These are phyloP conservation scores for Fusarium drepaniforme DNA, from an alignment of 2,329 filamentous ascomycete genomes.

Conservation along the genomic window DNA sequence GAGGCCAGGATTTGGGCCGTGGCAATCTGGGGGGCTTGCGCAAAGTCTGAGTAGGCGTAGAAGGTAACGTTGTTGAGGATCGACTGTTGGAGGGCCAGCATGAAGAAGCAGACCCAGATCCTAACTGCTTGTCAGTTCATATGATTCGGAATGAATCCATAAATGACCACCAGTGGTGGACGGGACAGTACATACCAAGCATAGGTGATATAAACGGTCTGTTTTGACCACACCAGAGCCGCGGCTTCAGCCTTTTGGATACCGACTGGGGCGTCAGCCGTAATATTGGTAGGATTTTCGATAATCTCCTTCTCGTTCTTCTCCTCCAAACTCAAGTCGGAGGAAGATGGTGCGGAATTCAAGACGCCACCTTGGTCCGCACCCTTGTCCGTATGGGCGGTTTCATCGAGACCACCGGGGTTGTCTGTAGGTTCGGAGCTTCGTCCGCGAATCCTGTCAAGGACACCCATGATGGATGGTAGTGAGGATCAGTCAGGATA, in stretches of 20 bases:
- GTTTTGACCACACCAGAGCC: conserved; percentile 50
- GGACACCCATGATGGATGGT: conserved; percentile 1
- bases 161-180: background rate
- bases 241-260: conserved; percentile 51
- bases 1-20: conserved; percentile 59
- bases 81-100: conserved; percentile 55
- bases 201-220: conserved; percentile 19
- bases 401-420: background rate
- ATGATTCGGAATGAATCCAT: background rate
- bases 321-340: conserved; percentile 1
- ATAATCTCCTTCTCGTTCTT: conserved; percentile 14
- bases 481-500: background rate
- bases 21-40: conserved; percentile 49
- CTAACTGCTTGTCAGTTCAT: conserved; percentile 38
- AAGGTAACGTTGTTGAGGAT: conserved; percentile 51
- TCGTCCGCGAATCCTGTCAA: conserved; percentile 5
- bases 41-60: conserved; percentile 49
- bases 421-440: background rate
- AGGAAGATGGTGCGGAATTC: background rate
- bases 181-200: conserved; percentile 15
- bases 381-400: background rate
- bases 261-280: conserved; percentile 31
- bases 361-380: background rate
- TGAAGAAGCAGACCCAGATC: conserved; percentile 49
- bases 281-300: conserved; percentile 1